Evolutionary conservation across 345 rosid species (phyloP).

Genomic region (Dipteronia dyeriana): DNA sequence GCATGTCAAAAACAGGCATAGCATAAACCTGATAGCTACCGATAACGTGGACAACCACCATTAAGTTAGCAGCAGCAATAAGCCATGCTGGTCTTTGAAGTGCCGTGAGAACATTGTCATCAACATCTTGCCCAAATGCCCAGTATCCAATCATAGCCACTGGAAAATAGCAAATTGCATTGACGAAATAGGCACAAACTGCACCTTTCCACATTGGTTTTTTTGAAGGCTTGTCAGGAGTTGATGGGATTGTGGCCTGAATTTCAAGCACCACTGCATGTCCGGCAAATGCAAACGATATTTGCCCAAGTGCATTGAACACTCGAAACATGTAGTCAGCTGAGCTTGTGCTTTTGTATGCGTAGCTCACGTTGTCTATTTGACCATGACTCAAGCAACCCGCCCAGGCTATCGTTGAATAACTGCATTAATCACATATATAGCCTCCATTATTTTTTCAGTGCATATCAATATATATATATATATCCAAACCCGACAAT

Average conservation of each 20-base stretch:
- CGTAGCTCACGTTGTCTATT: conserved; percentile 63
- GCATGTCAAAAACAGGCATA: conserved; percentile 85
- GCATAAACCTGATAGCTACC: conserved; percentile 98
- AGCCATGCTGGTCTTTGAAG: conserved; percentile 81
- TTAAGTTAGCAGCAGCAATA: conserved; percentile 86
- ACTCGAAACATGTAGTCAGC: conserved; percentile 64
- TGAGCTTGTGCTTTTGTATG: conserved; percentile 48
- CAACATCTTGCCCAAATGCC: conserved; percentile 81
- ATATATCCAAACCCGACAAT: too few relatives aligned
- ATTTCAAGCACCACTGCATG: conserved; percentile 93
- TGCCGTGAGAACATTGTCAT: conserved; percentile 69
- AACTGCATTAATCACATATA: conserved; percentile 39
- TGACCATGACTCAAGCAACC: conserved; percentile 69
- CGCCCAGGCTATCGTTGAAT: conserved; percentile 93
- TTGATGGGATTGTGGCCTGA: conserved; percentile 94
- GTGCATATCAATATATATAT: too few relatives aligned
- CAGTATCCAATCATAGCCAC: conserved; percentile 90
- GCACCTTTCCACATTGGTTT: conserved; percentile 96
- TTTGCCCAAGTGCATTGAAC: conserved; percentile 82
- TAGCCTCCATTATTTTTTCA: too few relatives aligned
- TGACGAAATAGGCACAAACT: conserved; percentile 70
- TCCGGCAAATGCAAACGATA: conserved; percentile 90
- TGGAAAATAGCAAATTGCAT: conserved; percentile 89
- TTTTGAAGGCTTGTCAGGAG: conserved; percentile 79
- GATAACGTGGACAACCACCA: conserved; percentile 92